Base-by-base conservation (phyloP, 768 basidiomycete genomes). In the Pleurotus ostreatus region DNA sequence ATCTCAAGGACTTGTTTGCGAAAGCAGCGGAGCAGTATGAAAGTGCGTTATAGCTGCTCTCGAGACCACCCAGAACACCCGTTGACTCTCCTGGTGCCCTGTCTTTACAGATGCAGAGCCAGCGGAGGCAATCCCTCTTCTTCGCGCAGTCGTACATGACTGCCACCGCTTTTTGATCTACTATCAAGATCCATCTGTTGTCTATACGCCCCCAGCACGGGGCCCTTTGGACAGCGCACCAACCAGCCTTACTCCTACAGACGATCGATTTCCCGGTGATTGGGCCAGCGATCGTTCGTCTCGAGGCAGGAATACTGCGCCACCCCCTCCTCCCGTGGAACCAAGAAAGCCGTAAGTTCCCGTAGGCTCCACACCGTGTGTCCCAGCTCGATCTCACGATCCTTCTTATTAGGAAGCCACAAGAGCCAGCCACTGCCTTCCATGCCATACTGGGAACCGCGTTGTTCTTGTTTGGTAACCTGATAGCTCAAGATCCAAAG, bases 121-220 rank as follows among this genome's bases (percentile, higher is more conserved):
- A 15, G 60, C 66, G 40, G 80, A 82, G 48, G 77, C 81, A 1
- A 69, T 85, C 5, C 75, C 81, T 1, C 72, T 85, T 8, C 68
- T 88, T 44, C 78, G 86, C 26, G 85, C 78, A 4, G 81, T 86
- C 49, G 77, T 88, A 4, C 83, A 86, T 61, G 84, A 86, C 65
- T 86, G 83, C 66, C 81, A 84, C 66, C 78, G 82, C n/a, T 84
- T 86, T 60, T 72, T 85, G 55, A 60, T 74, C 25, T 67, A 69
- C 25, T 80, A 81, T 63, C 72, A 78, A 11, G 84, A 88, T 60
- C 85, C 84, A 0, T 82, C 81, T 18, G 68, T 75, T 15, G 64
- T 86, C 18, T 83, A 78, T 60, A 54, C 70, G 4, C 69, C 58
- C 46, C 65, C 46, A 8, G 37, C 18, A n/a, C 46, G 23, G 61